Evolutionary conservation across 257 asterid genomes (phyloP).

Genomic region (Plectranthus barbatus): DNA sequence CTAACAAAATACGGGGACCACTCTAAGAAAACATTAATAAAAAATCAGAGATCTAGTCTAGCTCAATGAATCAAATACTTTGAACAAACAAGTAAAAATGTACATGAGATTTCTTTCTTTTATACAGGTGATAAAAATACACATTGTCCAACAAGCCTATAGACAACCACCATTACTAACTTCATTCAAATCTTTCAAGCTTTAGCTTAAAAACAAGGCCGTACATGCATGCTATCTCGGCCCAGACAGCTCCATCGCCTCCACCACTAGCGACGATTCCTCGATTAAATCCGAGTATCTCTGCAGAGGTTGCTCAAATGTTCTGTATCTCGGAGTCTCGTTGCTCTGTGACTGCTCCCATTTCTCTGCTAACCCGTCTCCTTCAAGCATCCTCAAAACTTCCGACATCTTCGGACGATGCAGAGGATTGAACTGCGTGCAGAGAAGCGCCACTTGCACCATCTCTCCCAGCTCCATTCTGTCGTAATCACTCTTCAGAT

Average conservation of each 20-base stretch:
- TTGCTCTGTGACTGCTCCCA: constrained; percentile 78
- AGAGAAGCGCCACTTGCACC: constrained; percentile 78
- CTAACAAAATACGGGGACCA: too few relatives aligned
- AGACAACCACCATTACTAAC: constrained; percentile 15
- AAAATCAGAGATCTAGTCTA: too few relatives aligned
- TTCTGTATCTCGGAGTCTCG: constrained; percentile 46
- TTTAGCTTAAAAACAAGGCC: not conserved
- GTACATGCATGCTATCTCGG: constrained; percentile 77
- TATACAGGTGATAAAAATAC: constrained; percentile 35
- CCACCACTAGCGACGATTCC: constrained; percentile 73
- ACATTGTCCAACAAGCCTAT: constrained; percentile 30
- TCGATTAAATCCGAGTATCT: constrained; percentile 76
- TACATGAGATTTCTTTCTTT: constrained; percentile 29
- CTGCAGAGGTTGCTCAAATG: constrained; percentile 45
- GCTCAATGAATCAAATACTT: constrained; percentile 13
- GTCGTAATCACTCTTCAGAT: constrained; percentile 51
- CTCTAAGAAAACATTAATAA: too few relatives aligned
- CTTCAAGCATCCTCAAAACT: constrained; percentile 92
- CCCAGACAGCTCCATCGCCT: constrained; percentile 92
- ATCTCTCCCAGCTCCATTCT: constrained; percentile 65
- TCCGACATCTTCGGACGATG: constrained; percentile 89
- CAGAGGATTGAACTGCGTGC: constrained; percentile 73
- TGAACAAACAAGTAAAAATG: constrained; percentile 16
- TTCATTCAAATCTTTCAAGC: not conserved
- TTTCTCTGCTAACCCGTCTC: constrained; percentile 78